These are phyloP conservation scores for Linum lewisii DNA, from an alignment of 345 rosid species.

Conservation along the genomic window DNA sequence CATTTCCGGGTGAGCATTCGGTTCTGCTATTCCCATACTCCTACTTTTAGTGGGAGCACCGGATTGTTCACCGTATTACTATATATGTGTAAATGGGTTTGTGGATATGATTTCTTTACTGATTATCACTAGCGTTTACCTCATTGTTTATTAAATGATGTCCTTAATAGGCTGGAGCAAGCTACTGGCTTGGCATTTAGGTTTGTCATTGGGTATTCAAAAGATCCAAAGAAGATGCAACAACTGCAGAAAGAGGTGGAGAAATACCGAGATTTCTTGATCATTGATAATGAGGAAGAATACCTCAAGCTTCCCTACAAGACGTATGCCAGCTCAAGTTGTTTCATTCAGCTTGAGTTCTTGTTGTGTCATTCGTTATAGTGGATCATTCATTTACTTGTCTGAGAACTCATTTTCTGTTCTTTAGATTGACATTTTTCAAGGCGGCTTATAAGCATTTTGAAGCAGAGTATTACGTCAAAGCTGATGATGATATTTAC, in stretches of 20 bases:
- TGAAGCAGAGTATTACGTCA: conserved; percentile 75
- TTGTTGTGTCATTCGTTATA: background rate
- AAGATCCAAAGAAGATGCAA: conserved; percentile 53
- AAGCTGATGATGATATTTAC: conserved; percentile 76
- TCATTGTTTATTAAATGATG: background rate
- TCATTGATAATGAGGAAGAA: conserved; percentile 62
- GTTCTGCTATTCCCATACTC: background rate
- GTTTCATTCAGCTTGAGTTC: too few species aligned
- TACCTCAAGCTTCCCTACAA: conserved; percentile 58
- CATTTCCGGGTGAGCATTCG: too few species aligned
- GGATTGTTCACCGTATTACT: too few species aligned
- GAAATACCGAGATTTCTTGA: conserved; percentile 58
- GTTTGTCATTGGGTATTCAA: conserved; percentile 66
- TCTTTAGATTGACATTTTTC: conserved; percentile 47
- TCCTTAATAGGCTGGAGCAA: conserved; percentile 56
- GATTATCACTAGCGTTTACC: too few species aligned
- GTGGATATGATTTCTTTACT: background rate
- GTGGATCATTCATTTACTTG: conserved; percentile 1
- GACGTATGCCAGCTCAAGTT: conserved; percentile 34
- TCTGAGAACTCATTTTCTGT: background rate
- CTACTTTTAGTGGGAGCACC: too few species aligned
- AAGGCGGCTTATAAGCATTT: conserved; percentile 58
- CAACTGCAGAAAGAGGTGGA: conserved; percentile 51
- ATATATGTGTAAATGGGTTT: background rate
- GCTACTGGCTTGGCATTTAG: conserved; percentile 79